Evolutionary conservation across 345 rosid species (phyloP).

Genomic region (Syzygium aqueum): DNA sequence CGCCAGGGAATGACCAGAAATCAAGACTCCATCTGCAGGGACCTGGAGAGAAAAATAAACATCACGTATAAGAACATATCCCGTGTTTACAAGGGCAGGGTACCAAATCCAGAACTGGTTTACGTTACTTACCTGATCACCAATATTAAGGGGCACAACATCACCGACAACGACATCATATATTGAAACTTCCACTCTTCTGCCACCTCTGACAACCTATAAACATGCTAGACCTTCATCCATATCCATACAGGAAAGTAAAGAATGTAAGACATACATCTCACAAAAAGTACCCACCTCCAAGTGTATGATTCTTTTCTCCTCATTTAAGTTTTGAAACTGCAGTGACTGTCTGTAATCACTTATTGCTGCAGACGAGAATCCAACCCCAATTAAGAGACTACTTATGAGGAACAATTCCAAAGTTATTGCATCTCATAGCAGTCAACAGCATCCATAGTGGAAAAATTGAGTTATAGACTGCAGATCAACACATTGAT

Average conservation of each 20-base stretch:
- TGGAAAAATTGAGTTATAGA: not conserved
- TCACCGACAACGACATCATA: conserved; percentile 97
- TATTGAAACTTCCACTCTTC: conserved; percentile 69
- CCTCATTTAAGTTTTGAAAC: conserved; percentile 84
- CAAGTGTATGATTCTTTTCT: conserved; percentile 84
- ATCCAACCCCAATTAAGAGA: not conserved
- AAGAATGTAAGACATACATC: not conserved
- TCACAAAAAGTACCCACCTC: conserved; percentile 36
- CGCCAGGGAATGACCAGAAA: conserved; percentile 78
- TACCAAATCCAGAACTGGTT: not conserved
- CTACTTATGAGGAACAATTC: not conserved
- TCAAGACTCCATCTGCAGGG: conserved; percentile 88
- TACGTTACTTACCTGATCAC: conserved; percentile 67
- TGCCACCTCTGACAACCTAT: conserved; percentile 79
- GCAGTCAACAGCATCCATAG: not conserved
- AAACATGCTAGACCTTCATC: not conserved
- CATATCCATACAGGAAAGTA: not conserved
- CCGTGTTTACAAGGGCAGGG: not conserved
- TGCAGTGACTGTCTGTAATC: conserved; percentile 97
- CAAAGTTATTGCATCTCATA: not conserved
- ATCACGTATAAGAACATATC: not conserved
- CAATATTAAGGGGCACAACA: conserved; percentile 81
- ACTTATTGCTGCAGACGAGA: conserved; percentile 57
- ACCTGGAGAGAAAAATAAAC: conserved; percentile 27
- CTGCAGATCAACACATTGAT: not conserved